phyloP scores from a whole-genome alignment of 345 rosid species.

The Mallotus nudiflorus region DNA sequence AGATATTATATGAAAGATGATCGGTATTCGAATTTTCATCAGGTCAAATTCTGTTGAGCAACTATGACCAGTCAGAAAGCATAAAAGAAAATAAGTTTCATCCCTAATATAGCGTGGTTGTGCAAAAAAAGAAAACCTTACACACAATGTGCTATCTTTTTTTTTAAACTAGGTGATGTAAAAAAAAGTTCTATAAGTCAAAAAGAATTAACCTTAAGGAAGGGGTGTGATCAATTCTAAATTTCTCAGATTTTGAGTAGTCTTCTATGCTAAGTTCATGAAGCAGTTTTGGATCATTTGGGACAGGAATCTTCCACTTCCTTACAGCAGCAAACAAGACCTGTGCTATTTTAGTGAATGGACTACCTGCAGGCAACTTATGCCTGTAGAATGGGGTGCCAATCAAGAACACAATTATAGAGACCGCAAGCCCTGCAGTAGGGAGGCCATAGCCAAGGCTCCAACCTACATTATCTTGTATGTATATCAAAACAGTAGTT shows the following conservation, averaged over 20 bases:
- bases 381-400: slow-evolving; percentile 57
- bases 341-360: slow-evolving; percentile 43
- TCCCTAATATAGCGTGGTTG: no score
- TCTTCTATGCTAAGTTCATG: slow-evolving; percentile 44
- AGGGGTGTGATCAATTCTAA: slow-evolving; percentile 45
- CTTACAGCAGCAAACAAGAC: slow-evolving; percentile 51
- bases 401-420: slow-evolving; percentile 42
- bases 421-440: slow-evolving; percentile 39
- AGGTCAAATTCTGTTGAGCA: no score
- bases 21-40: no score
- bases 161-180: no score
- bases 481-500: slow-evolving; percentile 49
- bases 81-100: no score
- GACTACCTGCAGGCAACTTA: slow-evolving; percentile 49
- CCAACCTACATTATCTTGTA: slow-evolving; percentile 55
- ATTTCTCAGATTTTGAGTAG: slow-evolving; percentile 27
- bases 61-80: no score
- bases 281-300: slow-evolving; percentile 47
- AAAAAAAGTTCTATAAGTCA: neutral
- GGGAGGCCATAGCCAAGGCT: slow-evolving; percentile 53
- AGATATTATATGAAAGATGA: no score
- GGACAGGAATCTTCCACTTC: slow-evolving; percentile 42
- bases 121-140: no score
- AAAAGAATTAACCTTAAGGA: slow-evolving; percentile 41
- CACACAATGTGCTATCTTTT: no score